Conservation (phyloP, 2,329 filamentous ascomycete species). For the Microcyclospora pomicola region DNA sequence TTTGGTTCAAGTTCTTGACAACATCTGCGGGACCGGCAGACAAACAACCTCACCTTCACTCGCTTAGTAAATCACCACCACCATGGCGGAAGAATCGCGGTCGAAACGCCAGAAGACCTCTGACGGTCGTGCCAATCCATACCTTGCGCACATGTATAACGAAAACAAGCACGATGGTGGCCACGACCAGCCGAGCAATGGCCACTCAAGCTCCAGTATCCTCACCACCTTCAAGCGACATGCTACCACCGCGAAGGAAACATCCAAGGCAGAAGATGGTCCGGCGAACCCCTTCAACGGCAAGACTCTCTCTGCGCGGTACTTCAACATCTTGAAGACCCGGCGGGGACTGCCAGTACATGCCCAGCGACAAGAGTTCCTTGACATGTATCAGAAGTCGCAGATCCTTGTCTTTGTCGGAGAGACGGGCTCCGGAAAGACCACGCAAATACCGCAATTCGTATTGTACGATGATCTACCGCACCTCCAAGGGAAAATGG, state of each 20-base stretch:
- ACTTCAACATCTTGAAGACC: slow-evolving; percentile 77
- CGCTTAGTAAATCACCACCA: background rate
- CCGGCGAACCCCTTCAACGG: slow-evolving; percentile 78
- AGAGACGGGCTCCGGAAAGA: slow-evolving; percentile 98
- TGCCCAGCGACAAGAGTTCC: slow-evolving; percentile 82
- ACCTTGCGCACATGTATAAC: slow-evolving; percentile 77
- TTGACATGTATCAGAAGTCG: slow-evolving; percentile 79
- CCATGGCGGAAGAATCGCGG: slow-evolving; percentile 33
- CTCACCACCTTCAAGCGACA: slow-evolving; percentile 62
- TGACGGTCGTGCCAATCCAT: slow-evolving; percentile 58
- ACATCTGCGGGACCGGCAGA: too few species aligned
- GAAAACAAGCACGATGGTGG: slow-evolving; percentile 19
- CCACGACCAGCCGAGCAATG: slow-evolving; percentile 14
- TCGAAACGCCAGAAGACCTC: slow-evolving; percentile 38
- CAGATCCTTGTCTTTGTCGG: slow-evolving; percentile 98
- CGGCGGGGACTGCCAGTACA: slow-evolving; percentile 81
- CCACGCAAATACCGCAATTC: slow-evolving; percentile 96
- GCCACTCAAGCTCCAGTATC: slow-evolving; percentile 24
- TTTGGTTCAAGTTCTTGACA: too few species aligned
- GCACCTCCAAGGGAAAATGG: slow-evolving; percentile 70
- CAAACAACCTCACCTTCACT: too few species aligned
- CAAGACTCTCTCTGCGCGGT: slow-evolving; percentile 60
- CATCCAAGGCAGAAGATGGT: slow-evolving; percentile 60
- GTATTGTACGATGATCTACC: slow-evolving; percentile 94
- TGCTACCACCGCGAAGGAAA: slow-evolving; percentile 63